A percentile compares a stretch with the other conserved stretches of the same genome.
Conservation (phyloP, 2,329 filamentous ascomycete species). For the Colletotrichum sp. region DNA sequence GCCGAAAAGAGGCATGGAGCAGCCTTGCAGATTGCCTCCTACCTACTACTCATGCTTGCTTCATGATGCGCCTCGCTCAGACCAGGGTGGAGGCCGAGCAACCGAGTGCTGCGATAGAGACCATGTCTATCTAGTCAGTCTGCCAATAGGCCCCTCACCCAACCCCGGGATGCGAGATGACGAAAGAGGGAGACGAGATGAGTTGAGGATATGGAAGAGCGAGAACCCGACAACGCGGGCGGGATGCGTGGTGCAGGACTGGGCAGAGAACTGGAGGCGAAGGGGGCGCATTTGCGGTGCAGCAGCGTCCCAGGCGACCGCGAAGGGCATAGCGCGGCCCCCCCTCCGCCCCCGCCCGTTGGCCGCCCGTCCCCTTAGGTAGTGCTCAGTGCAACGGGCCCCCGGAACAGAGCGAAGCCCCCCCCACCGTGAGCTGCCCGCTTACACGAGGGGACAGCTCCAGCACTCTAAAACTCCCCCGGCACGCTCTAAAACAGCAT, state of each 20-base stretch:
- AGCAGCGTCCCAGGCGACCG: background rate
- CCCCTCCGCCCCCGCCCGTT: background rate
- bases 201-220: background rate
- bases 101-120: background rate
- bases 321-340: background rate
- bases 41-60: background rate
- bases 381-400: background rate
- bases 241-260: background rate
- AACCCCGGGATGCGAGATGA: background rate
- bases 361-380: background rate
- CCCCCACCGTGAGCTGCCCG: background rate
- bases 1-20: background rate
- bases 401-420: background rate
- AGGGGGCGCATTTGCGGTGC: background rate
- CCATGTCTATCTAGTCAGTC: background rate
- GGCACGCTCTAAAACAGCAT: constrained; percentile 1
- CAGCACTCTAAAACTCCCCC: constrained; percentile 6
- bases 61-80: background rate
- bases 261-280: constrained; percentile 1
- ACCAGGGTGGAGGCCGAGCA: background rate
- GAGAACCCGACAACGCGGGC: background rate
- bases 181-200: background rate
- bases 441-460: background rate
- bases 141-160: background rate
- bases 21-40: background rate